phyloP scores from a whole-genome alignment of 1,284 basidiomycete genomes.

The Xanthoconium separans region DNA sequence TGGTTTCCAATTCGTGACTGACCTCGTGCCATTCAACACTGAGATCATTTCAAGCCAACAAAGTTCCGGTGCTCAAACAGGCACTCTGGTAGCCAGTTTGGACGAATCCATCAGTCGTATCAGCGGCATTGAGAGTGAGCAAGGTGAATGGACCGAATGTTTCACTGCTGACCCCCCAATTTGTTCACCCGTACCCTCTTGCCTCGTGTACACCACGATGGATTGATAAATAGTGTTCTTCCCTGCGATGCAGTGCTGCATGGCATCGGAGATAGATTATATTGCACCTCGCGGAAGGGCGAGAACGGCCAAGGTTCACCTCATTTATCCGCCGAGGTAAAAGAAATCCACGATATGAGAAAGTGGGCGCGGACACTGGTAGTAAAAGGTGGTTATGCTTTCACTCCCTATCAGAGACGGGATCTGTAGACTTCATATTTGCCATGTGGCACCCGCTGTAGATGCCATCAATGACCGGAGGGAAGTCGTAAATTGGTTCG shows the following conservation, averaged over 20 bases:
- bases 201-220: slow-evolving; percentile 36
- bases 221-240: slow-evolving; percentile 20
- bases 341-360: slow-evolving; percentile 9
- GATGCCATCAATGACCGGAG: slow-evolving; percentile 2
- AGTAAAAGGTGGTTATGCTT: background rate
- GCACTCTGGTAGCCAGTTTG: slow-evolving; percentile 1
- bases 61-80: slow-evolving; percentile 3
- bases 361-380: background rate
- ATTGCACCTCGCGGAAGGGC: slow-evolving; percentile 16
- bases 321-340: slow-evolving; percentile 21
- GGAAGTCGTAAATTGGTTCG: slow-evolving; percentile 13
- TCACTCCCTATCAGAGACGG: slow-evolving; percentile 6
- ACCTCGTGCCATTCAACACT: slow-evolving; percentile 27
- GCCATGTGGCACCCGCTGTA: slow-evolving; percentile 10
- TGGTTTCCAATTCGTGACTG: slow-evolving; percentile 15
- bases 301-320: slow-evolving; percentile 17
- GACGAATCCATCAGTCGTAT: slow-evolving; percentile 5
- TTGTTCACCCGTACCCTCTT: slow-evolving; percentile 16
- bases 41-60: no score
- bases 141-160: slow-evolving; percentile 14
- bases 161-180: slow-evolving; percentile 19
- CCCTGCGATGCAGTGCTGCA: slow-evolving; percentile 30
- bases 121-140: slow-evolving; percentile 9
- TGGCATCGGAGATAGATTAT: slow-evolving; percentile 33
- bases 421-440: slow-evolving; percentile 14